Percentiles rank a stretch among this genome's conserved stretches.
Evolutionary conservation across 2,329 filamentous ascomycete species (phyloP).

Genomic region (Arachnomyces sp.): DNA sequence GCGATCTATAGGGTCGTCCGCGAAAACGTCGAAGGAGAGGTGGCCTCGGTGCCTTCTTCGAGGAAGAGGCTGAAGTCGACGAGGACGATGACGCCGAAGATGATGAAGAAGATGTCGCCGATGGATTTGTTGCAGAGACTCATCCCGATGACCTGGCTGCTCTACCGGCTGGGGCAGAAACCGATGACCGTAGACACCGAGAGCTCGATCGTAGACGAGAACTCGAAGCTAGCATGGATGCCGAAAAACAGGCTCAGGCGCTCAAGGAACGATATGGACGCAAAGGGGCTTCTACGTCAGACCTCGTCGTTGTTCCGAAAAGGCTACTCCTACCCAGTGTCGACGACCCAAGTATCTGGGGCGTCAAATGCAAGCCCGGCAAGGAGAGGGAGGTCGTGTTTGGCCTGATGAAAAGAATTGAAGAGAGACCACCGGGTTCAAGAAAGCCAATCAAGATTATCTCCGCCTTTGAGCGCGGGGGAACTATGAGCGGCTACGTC

Average conservation of each 20-base stretch:
- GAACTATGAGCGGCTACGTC: conserved; percentile 86
- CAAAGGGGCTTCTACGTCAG: conserved; percentile 58
- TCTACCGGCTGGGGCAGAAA: conserved; percentile 62
- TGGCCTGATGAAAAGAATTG: conserved; percentile 78
- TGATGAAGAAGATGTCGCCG: conserved; percentile 80
- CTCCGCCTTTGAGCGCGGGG: conserved; percentile 82
- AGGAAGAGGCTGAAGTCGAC: conserved; percentile 97
- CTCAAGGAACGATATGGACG: conserved; percentile 84
- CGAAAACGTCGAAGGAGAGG: conserved; percentile 71
- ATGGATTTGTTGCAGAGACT: conserved; percentile 79
- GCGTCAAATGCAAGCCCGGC: conserved; percentile 83
- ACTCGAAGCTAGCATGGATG: conserved; percentile 78
- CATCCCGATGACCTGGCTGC: conserved; percentile 86
- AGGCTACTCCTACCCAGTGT: conserved; percentile 83
- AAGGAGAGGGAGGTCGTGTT: conserved; percentile 91
- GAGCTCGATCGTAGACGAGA: conserved; percentile 91
- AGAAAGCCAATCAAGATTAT: conserved; percentile 79
- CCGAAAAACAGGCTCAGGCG: conserved; percentile 83
- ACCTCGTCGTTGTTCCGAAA: conserved; percentile 73
- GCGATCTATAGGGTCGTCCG: conserved; percentile 52
- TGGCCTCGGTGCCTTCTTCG: conserved; percentile 78
- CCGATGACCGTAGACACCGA: conserved; percentile 86
- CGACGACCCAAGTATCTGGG: conserved; percentile 94
- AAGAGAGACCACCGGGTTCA: conserved; percentile 64
- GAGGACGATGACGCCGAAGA: conserved; percentile 81